Conservation (phyloP, 2,329 filamentous ascomycete species). For the Macrophomina tecta region DNA sequence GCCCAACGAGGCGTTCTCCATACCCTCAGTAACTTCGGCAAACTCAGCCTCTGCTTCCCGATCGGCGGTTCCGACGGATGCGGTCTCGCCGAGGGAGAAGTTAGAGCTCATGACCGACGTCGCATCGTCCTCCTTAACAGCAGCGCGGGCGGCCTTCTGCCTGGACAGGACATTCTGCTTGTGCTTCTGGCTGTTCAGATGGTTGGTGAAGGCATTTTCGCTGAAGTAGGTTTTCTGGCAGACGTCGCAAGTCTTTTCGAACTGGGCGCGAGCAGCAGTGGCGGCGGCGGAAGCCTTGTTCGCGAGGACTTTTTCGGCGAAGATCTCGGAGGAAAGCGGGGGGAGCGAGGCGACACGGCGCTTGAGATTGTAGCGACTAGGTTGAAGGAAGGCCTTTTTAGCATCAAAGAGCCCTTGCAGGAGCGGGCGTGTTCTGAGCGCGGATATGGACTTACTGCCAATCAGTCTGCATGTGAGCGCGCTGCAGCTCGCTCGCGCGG, state of each 20-base stretch:
- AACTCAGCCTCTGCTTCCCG: slow-evolving; percentile 77
- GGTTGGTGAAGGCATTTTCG: slow-evolving; percentile 94
- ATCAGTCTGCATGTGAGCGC: slow-evolving; percentile 96
- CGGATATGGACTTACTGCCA: slow-evolving; percentile 81
- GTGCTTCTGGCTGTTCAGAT: slow-evolving; percentile 90
- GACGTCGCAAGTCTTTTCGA: slow-evolving; percentile 79
- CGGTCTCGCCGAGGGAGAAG: slow-evolving; percentile 77
- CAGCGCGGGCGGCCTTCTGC: slow-evolving; percentile 48
- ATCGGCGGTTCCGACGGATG: slow-evolving; percentile 59
- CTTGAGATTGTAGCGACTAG: slow-evolving; percentile 92
- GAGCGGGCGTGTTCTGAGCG: slow-evolving; percentile 1
- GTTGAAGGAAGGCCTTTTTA: background rate
- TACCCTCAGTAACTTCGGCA: slow-evolving; percentile 74
- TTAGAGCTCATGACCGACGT: slow-evolving; percentile 88
- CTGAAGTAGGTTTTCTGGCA: slow-evolving; percentile 96
- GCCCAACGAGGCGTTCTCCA: slow-evolving; percentile 69
- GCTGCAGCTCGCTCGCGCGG: slow-evolving; percentile 88
- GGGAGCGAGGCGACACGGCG: slow-evolving; percentile 88
- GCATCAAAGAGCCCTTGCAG: background rate
- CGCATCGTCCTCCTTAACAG: slow-evolving; percentile 66
- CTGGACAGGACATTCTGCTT: slow-evolving; percentile 65
- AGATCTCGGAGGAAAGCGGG: slow-evolving; percentile 88
- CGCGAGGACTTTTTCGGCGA: slow-evolving; percentile 93
- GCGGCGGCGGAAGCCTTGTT: slow-evolving; percentile 84
- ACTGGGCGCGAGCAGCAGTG: slow-evolving; percentile 85